phyloP scores from a whole-genome alignment of 2,329 filamentous ascomycete species.

The Sphaerulina musiva region DNA sequence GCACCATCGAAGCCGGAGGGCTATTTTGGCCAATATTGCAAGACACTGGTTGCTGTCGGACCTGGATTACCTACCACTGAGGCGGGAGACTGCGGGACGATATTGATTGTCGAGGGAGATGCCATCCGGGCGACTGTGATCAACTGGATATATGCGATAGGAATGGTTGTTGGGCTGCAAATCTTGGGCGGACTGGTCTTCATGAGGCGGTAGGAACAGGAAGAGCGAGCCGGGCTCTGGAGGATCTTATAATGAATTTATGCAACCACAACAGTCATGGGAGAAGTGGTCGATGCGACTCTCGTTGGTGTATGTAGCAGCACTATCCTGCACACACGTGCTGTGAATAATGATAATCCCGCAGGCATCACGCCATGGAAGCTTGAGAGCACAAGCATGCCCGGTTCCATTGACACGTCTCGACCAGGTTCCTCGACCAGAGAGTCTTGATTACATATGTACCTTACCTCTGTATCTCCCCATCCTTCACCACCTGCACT shows the following conservation, averaged over 20 bases:
- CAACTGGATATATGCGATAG: constrained; percentile 15
- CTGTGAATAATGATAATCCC: no score
- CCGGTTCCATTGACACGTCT: no score
- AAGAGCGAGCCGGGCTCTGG: neutral
- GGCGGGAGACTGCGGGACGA: constrained; percentile 33
- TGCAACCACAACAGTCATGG: constrained; percentile 12
- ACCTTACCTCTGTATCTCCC: no score
- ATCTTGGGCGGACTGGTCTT: constrained; percentile 20
- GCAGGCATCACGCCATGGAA: neutral
- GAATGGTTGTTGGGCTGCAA: constrained; percentile 21
- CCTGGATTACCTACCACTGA: constrained; percentile 31
- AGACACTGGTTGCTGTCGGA: constrained; percentile 31
- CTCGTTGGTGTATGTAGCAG: neutral
- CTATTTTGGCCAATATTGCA: constrained; percentile 30
- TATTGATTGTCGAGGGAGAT: constrained; percentile 29
- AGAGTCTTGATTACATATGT: no score
- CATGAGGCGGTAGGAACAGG: constrained; percentile 11
- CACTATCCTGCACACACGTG: neutral
- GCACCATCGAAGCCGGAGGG: constrained; percentile 15
- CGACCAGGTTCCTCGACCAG: no score
- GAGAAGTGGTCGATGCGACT: constrained; percentile 3
- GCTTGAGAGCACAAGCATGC: neutral
- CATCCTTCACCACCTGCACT: no score
- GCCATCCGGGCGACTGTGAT: constrained; percentile 15
- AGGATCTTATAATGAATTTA: neutral